phyloP scores from a whole-genome alignment of 768 basidiomycete species.

The Russula earlei region DNA sequence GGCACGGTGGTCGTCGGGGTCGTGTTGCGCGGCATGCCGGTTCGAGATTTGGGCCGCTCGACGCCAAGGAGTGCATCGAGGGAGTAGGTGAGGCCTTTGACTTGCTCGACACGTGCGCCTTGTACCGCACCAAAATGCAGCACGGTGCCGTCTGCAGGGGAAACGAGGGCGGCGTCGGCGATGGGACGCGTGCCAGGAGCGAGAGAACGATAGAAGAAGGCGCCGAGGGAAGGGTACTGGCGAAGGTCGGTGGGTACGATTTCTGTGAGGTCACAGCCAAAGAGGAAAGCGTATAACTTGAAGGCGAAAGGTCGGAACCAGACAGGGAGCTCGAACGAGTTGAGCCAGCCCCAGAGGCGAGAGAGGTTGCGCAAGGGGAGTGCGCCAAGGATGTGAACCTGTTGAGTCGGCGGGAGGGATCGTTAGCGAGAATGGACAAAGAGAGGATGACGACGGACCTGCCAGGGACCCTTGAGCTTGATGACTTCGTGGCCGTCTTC shows the following conservation, averaged over 20 bases:
- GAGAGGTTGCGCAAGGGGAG: conserved; percentile 91
- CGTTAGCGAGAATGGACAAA: neutral
- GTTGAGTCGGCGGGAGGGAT: neutral
- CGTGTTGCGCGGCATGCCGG: conserved; percentile 21
- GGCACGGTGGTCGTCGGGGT: conserved; percentile 25
- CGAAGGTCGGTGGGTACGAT: conserved; percentile 70
- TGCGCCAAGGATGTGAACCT: conserved; percentile 96
- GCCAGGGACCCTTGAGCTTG: conserved; percentile 84
- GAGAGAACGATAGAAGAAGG: conserved; percentile 89
- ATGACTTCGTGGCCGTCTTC: conserved; percentile 78
- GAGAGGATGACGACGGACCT: conserved; percentile 43
- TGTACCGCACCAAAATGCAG: conserved; percentile 86
- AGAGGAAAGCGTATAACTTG: conserved; percentile 75
- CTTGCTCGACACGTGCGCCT: conserved; percentile 79
- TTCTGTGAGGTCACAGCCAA: conserved; percentile 92
- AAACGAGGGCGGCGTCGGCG: conserved; percentile 48
- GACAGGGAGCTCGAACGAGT: conserved; percentile 84
- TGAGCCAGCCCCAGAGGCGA: conserved; percentile 94
- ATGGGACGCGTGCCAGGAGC: conserved; percentile 78
- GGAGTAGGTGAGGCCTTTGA: conserved; percentile 97
- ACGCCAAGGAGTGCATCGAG: conserved; percentile 87
- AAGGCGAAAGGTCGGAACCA: conserved; percentile 93
- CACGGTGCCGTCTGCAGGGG: conserved; percentile 89
- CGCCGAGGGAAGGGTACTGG: conserved; percentile 80
- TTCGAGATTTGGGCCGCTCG: conserved; percentile 38